Conservation (phyloP, 1,139 yeast genomes). For the Taphrina sp. region DNA sequence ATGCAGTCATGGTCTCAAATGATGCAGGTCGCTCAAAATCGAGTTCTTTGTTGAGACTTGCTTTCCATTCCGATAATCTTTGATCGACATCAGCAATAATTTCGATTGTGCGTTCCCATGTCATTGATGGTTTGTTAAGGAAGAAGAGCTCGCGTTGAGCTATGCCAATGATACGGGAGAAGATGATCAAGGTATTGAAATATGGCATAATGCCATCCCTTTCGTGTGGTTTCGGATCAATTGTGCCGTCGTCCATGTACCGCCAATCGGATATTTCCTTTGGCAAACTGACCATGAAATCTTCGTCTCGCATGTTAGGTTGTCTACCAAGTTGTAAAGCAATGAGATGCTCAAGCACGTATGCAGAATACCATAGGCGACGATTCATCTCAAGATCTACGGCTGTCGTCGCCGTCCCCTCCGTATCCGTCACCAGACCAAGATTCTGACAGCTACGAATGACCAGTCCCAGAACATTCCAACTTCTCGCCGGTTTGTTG, state of each 20-base stretch:
- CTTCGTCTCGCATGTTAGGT: constrained; percentile 35
- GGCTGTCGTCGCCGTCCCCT: constrained; percentile 33
- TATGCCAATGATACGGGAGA: constrained; percentile 34
- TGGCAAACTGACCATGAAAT: constrained; percentile 35
- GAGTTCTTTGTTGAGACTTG: constrained; percentile 29
- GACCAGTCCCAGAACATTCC: constrained; percentile 36
- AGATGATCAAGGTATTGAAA: constrained; percentile 33
- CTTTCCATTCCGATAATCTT: constrained; percentile 33
- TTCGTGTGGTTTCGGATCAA: constrained; percentile 21
- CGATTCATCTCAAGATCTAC: constrained; percentile 36
- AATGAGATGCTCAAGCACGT: constrained; percentile 36
- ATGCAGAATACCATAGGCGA: constrained; percentile 36
- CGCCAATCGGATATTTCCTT: constrained; percentile 35
- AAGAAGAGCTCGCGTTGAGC: constrained; percentile 36
- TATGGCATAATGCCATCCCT: constrained; percentile 29
- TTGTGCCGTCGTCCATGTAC: constrained; percentile 29
- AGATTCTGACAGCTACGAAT: constrained; percentile 36
- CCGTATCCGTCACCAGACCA: constrained; percentile 35
- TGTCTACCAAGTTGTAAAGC: constrained; percentile 37
- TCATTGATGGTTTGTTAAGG: constrained; percentile 32
- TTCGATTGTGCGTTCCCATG: constrained; percentile 24
- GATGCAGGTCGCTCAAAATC: constrained; percentile 25
- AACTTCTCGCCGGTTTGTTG: constrained; percentile 34
- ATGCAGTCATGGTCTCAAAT: constrained; percentile 11
- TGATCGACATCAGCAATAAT: constrained; percentile 33